phyloP scores from a whole-genome alignment of 441 rosid genomes.

The Syzygium syzygioides region DNA sequence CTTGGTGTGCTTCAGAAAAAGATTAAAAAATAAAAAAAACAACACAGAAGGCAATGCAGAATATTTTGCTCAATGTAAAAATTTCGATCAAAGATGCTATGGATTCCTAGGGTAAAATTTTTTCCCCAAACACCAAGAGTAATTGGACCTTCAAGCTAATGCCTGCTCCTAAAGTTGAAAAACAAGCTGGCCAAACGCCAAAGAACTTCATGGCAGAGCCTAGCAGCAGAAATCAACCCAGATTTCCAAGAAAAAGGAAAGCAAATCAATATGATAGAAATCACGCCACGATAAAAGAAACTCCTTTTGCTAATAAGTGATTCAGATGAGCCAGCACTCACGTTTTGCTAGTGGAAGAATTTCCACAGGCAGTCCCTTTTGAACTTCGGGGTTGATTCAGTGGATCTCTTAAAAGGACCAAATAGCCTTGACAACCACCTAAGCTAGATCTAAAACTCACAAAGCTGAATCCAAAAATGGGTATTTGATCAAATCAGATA shows the following conservation, averaged over 20 bases:
- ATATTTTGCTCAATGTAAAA: background rate
- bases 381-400: background rate
- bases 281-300: background rate
- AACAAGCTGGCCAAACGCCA: background rate
- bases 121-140: background rate
- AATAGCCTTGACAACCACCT: background rate
- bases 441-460: background rate
- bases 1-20: background rate
- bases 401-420: background rate
- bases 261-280: background rate
- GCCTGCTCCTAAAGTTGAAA: background rate
- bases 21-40: background rate
- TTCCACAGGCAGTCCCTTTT: background rate
- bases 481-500: background rate
- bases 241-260: background rate
- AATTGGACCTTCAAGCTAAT: background rate
- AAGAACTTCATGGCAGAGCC: background rate
- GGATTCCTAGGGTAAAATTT: background rate
- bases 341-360: background rate
- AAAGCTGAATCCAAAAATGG: background rate
- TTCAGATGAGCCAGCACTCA: background rate
- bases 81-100: too few species aligned
- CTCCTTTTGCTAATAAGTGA: background rate
- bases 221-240: background rate
- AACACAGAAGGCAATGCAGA: background rate